Conservation (phyloP, 1,139 yeast species). For the Debaryomycetaceae sp. region DNA sequence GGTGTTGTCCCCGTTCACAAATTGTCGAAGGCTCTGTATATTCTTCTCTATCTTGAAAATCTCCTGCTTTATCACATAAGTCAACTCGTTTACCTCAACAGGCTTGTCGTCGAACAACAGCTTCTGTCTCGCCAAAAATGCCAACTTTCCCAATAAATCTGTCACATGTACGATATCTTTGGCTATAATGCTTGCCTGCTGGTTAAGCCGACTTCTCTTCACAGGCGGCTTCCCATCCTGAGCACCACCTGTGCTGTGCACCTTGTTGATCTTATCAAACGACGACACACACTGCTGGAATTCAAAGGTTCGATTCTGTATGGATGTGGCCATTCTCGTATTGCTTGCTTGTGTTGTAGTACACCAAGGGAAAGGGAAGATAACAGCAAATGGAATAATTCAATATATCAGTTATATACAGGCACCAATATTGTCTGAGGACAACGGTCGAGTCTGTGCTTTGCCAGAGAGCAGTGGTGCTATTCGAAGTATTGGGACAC, state of each 20-base stretch:
- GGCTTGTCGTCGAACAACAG: slow-evolving; percentile 96
- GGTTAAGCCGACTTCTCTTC: slow-evolving; percentile 67
- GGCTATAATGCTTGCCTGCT: slow-evolving; percentile 80
- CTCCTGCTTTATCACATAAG: slow-evolving; percentile 90
- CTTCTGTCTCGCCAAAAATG: slow-evolving; percentile 79
- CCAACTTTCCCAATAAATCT: slow-evolving; percentile 73
- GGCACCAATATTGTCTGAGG: neutral
- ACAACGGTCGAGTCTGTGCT: too few relatives aligned
- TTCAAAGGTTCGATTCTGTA: slow-evolving; percentile 81
- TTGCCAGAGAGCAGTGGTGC: too few relatives aligned
- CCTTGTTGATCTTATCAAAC: slow-evolving; percentile 56
- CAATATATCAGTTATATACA: neutral
- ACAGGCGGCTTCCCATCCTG: slow-evolving; percentile 1
- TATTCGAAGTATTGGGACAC: too few relatives aligned
- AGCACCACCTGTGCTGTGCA: slow-evolving; percentile 14
- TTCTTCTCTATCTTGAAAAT: slow-evolving; percentile 81
- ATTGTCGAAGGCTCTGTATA: slow-evolving; percentile 62
- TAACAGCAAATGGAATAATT: slow-evolving; percentile 3
- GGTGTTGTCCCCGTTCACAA: slow-evolving; percentile 44
- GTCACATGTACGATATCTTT: slow-evolving; percentile 90
- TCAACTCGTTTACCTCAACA: slow-evolving; percentile 86
- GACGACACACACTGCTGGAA: slow-evolving; percentile 81
- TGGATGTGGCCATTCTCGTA: slow-evolving; percentile 21
- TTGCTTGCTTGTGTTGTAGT: neutral
- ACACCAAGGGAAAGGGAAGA: neutral